Base-by-base conservation (phyloP, 768 basidiomycete species). In the Scleroderma citrinum region DNA sequence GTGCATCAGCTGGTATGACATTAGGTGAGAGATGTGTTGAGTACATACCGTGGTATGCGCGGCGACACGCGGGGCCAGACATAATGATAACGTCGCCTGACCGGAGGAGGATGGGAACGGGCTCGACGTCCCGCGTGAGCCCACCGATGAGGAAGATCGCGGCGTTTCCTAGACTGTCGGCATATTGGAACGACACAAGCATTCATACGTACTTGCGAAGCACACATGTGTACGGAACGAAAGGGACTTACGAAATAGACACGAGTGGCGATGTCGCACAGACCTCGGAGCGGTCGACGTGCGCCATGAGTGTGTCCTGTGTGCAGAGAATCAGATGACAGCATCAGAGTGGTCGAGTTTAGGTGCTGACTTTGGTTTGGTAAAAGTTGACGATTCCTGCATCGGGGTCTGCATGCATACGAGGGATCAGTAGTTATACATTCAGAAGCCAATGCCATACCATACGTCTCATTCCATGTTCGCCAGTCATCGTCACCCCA, bases 371-470 rank as follows among this genome's bases (percentile, higher is more conserved):
- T 66, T 83, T 87, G 39, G 76, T 77, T 65, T 93, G 89, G 62
- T 96, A 97, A 61, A 93, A 96, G 62, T 98, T 98, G 47, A 96
- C 86, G 45, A 98, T 96, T 7, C 94, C 95, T 11, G 93, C 94
- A 60, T 99, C 95, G 3, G 94, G 92, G 62, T 88, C 92, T 94
- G 55, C 8, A 19, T 44, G 8, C 40, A 29, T 13, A 31, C 4
- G 26, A 11, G 53, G 52, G 16, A 30, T 51, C 26, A 48, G 10
- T 52, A 38, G 24, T 7, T 36, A 34, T 24, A 41, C 19, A 29
- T 24, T 17, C 30, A 4, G 14, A 16, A 42, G 23, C 3, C 26
- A 13, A 44, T 66, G 45, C 5, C 44, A n/a, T 54, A 92, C 92
- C 85, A 60, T 97, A 98, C 2, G 81, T 83, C 21, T 84, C 72